Percentiles rank a stretch among this genome's conserved stretches.
Evolutionary conservation across 768 basidiomycete species (phyloP).

Genomic region (Naganishia onofrii): DNA sequence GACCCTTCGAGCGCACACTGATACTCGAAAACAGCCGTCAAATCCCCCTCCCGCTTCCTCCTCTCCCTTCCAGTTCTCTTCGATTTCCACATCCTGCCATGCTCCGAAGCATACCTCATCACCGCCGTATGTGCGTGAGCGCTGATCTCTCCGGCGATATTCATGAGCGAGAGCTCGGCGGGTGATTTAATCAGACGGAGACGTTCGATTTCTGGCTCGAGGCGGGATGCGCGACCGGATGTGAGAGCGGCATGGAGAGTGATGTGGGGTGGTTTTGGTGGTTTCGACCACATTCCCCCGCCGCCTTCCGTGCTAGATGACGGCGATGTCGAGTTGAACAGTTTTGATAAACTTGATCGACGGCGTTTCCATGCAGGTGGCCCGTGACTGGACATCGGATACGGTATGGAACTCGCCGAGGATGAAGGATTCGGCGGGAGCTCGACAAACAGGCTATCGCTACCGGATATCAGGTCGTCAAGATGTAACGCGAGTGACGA

Average conservation of each 20-base stretch:
- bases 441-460: slow-evolving; percentile 56
- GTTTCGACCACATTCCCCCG: slow-evolving; percentile 16
- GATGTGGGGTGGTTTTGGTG: slow-evolving; percentile 44
- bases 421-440: slow-evolving; percentile 49
- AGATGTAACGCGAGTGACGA: slow-evolving; percentile 56
- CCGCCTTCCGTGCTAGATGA: slow-evolving; percentile 4
- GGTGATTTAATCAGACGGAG: slow-evolving; percentile 76
- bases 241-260: slow-evolving; percentile 54
- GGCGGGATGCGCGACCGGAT: slow-evolving; percentile 56
- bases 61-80: slow-evolving; percentile 14
- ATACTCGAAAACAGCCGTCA: slow-evolving; percentile 87
- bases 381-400: slow-evolving; percentile 44
- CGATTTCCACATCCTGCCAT: neutral
- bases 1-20: slow-evolving; percentile 73
- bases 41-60: slow-evolving; percentile 56
- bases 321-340: slow-evolving; percentile 41
- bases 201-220: slow-evolving; percentile 68
- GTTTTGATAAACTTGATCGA: slow-evolving; percentile 62
- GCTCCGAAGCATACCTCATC: slow-evolving; percentile 30
- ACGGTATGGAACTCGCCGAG: slow-evolving; percentile 31
- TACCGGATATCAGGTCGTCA: slow-evolving; percentile 57
- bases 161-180: slow-evolving; percentile 75
- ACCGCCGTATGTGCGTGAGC: slow-evolving; percentile 80
- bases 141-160: slow-evolving; percentile 81
- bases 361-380: slow-evolving; percentile 52